Evolutionary conservation across 495 filamentous ascomycete species (phyloP).

Genomic region (Venustampulla echinocandica): DNA sequence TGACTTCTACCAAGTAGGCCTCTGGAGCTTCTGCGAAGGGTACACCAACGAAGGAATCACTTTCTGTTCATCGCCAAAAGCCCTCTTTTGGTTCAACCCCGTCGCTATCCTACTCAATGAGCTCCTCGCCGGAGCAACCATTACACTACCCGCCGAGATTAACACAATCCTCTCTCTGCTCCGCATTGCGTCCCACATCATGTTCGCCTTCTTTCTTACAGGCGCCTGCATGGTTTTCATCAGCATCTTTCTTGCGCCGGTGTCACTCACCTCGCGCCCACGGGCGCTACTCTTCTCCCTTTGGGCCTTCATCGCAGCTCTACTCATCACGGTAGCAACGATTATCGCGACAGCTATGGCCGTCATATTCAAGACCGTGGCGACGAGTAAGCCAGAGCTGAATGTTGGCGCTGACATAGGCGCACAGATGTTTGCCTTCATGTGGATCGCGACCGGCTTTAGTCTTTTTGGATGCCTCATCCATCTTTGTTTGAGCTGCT

Average conservation of each 20-base stretch:
- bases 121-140: conserved; percentile 71
- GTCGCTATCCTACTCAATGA: conserved; percentile 69
- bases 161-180: conserved; percentile 64
- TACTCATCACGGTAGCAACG: conserved; percentile 59
- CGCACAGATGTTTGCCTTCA: conserved; percentile 70
- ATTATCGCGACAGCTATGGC: conserved; percentile 76
- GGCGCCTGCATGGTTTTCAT: conserved; percentile 58
- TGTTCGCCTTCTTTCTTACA: conserved; percentile 82
- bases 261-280: conserved; percentile 45
- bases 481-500: conserved; percentile 67
- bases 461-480: conserved; percentile 59
- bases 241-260: conserved; percentile 51
- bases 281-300: conserved; percentile 35
- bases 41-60: conserved; percentile 66
- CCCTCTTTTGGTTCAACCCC: conserved; percentile 85
- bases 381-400: conserved; percentile 51
- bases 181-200: conserved; percentile 70
- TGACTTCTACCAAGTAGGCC: conserved; percentile 88
- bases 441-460: conserved; percentile 73
- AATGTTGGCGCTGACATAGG: conserved; percentile 71
- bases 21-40: conserved; percentile 88
- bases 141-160: conserved; percentile 68
- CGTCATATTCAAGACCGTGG: conserved; percentile 64
- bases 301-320: conserved; percentile 44
- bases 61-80: conserved; percentile 55